Evolutionary conservation across 148 eudicot species (phyloP).

Genomic region (Diospyros kaki): DNA sequence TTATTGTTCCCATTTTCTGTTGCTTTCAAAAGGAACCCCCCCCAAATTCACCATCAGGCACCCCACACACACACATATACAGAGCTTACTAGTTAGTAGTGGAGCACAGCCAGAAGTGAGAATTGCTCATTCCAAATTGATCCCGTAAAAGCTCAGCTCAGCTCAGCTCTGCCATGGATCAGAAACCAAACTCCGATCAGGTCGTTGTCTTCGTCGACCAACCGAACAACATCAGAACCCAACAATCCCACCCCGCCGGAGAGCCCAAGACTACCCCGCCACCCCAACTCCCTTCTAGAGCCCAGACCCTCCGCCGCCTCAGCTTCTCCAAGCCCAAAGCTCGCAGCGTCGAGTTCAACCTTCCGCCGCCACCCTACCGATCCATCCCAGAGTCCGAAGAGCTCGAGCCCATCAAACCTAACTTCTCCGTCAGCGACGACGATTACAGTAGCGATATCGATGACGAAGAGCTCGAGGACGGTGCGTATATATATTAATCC

Average conservation of each 20-base stretch:
- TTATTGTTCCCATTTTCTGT: no score
- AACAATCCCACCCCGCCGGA: neutral
- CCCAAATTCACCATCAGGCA: no score
- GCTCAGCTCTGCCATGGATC: neutral
- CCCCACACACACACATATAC: no score
- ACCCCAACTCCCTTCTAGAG: neutral
- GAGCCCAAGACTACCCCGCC: neutral
- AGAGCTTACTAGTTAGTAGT: no score
- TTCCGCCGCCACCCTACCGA: conserved; percentile 6
- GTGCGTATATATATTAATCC: no score
- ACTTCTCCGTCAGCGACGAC: conserved; percentile 9
- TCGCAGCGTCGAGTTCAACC: conserved; percentile 40
- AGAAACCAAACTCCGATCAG: conserved; percentile 13
- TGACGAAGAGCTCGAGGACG: neutral
- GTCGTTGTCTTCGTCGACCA: conserved; percentile 24
- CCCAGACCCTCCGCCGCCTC: conserved; percentile 38
- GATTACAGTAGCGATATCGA: conserved; percentile 7
- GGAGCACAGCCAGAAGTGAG: no score
- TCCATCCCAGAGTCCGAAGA: conserved; percentile 7
- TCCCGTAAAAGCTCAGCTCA: no score
- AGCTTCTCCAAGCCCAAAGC: conserved; percentile 58
- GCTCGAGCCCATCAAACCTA: conserved; percentile 3
- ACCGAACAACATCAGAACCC: conserved; percentile 5
- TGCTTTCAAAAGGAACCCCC: no score
- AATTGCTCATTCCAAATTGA: no score